Conservation (phyloP, 345 rosid genomes). For the Salix dunnii region DNA sequence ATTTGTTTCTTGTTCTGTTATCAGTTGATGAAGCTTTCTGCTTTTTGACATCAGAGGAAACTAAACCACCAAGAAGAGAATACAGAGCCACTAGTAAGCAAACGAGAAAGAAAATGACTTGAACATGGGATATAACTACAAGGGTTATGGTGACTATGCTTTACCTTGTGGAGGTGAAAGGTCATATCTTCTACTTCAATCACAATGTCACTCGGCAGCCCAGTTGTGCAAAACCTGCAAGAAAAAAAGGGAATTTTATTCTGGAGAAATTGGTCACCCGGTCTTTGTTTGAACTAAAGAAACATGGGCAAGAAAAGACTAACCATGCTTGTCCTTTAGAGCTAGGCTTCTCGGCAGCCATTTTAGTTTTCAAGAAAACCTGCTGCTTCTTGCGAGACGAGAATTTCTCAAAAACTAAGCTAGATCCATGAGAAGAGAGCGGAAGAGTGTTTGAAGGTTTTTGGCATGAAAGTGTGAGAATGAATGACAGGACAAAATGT, state of each 20-base stretch:
- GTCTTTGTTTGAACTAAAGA: not conserved
- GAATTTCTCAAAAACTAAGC: slow-evolving; percentile 7
- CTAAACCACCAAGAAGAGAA: slow-evolving; percentile 34
- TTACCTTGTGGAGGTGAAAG: slow-evolving; percentile 90
- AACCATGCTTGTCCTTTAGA: slow-evolving; percentile 96
- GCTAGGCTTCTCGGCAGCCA: slow-evolving; percentile 67
- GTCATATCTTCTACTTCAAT: slow-evolving; percentile 83
- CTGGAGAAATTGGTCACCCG: not conserved
- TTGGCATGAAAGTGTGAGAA: not conserved
- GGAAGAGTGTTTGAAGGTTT: not conserved
- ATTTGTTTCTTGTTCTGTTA: slow-evolving; percentile 66
- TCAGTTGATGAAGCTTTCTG: slow-evolving; percentile 63
- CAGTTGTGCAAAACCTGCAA: slow-evolving; percentile 87
- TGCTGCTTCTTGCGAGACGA: not conserved
- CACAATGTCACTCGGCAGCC: slow-evolving; percentile 85
- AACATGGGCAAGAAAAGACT: not conserved
- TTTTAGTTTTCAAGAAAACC: slow-evolving; percentile 7
- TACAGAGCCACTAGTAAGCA: not conserved
- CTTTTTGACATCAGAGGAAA: slow-evolving; percentile 94
- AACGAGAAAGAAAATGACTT: not conserved
- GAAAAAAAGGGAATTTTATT: not conserved
- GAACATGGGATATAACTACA: not conserved
- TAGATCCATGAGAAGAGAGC: slow-evolving; percentile 22
- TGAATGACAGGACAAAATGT: not conserved
- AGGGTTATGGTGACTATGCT: slow-evolving; percentile 2